These are phyloP conservation scores for Daldinia concentrica DNA, from an alignment of 495 filamentous ascomycete genomes.

Conservation along the genomic window DNA sequence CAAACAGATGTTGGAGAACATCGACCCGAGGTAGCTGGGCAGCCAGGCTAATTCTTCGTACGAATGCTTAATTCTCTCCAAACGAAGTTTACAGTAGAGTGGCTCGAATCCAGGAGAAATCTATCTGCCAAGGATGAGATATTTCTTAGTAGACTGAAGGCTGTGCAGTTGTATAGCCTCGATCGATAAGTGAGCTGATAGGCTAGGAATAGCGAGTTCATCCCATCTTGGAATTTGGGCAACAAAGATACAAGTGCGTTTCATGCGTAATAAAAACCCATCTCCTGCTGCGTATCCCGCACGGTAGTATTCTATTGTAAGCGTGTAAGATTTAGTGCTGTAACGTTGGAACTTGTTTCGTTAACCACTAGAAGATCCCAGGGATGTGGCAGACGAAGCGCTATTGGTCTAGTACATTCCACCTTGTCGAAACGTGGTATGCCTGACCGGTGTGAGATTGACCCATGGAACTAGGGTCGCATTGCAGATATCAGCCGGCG, in stretches of 20 bases:
- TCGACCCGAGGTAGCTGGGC: background rate
- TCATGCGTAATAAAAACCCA: background rate
- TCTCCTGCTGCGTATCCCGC: background rate
- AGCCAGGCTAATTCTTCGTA: background rate
- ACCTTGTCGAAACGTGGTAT: conserved; percentile 17
- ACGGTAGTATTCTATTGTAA: background rate
- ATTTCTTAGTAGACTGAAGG: background rate
- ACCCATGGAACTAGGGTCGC: conserved; percentile 16
- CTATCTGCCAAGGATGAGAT: background rate
- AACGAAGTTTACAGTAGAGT: background rate
- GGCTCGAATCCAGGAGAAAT: background rate
- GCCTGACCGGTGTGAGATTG: conserved; percentile 17
- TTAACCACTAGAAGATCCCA: background rate
- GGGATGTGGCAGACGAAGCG: conserved; percentile 1
- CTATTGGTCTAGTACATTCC: conserved; percentile 2
- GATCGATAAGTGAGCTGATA: conserved; percentile 5
- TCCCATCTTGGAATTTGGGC: background rate
- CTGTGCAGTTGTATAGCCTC: background rate
- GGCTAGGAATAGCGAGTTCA: conserved; percentile 4
- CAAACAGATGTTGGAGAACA: background rate
- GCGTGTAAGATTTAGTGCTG: background rate
- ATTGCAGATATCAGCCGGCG: conserved; percentile 16
- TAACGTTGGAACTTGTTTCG: conserved; percentile 2
- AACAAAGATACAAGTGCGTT: background rate
- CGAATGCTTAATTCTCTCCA: background rate